Conservation (phyloP, 805 yeast species). For the Saturnispora sanitii region DNA sequence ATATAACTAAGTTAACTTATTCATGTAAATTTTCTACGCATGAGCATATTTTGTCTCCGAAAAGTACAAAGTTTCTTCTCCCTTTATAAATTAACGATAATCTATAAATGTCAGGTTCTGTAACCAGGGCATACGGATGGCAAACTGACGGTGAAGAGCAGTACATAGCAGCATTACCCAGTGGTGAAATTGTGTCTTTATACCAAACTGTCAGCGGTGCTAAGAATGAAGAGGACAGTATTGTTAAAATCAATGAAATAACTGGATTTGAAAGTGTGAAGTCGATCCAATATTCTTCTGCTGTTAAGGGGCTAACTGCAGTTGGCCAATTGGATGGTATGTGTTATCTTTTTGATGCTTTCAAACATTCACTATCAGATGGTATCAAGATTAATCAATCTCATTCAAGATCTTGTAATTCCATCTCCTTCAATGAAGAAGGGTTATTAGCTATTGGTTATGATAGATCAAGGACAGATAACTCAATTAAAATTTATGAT, state of each 20-base stretch:
- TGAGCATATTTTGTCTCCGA: neutral
- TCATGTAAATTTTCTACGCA: no score
- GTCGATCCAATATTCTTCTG: conserved; percentile 52
- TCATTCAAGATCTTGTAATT: conserved; percentile 65
- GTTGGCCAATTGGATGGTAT: conserved; percentile 70
- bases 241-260: conserved; percentile 41
- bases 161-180: conserved; percentile 61
- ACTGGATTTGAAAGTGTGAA: conserved; percentile 61
- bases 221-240: conserved; percentile 36
- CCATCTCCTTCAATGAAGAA: conserved; percentile 55
- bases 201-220: conserved; percentile 42
- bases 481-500: conserved; percentile 74
- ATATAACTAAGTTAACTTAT: no score
- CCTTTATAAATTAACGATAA: neutral
- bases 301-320: conserved; percentile 49
- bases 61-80: neutral
- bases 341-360: conserved; percentile 53
- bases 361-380: conserved; percentile 19
- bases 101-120: conserved; percentile 41
- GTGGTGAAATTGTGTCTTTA: conserved; percentile 69
- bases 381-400: conserved; percentile 43
- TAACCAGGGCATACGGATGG: conserved; percentile 54
- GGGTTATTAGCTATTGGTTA: conserved; percentile 69
- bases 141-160: conserved; percentile 43
- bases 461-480: conserved; percentile 69